phyloP scores from a whole-genome alignment of 352 stramenopile species.

The Phytophthora uliginosa region DNA sequence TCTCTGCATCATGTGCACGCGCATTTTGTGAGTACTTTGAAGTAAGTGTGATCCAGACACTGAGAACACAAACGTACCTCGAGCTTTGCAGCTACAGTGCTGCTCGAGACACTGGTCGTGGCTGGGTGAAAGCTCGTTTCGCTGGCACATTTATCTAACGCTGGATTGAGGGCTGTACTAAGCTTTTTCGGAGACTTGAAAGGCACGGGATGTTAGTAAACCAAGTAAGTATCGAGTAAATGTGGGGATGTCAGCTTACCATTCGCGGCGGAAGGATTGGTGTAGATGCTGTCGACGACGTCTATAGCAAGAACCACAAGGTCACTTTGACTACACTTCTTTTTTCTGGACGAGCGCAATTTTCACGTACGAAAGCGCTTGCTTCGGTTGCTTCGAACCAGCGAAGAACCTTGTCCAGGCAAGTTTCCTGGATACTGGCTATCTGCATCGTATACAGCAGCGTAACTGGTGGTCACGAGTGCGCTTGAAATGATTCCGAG shows the following conservation, averaged over 20 bases:
- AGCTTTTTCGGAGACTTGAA: slow-evolving; percentile 64
- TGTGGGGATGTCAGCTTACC: slow-evolving; percentile 35
- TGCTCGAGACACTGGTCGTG: slow-evolving; percentile 12
- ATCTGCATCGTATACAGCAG: slow-evolving; percentile 37
- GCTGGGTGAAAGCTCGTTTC: slow-evolving; percentile 16
- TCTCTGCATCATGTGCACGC: slow-evolving; percentile 27
- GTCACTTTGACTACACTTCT: background rate
- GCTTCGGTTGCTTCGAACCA: slow-evolving; percentile 68
- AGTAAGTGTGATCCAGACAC: background rate
- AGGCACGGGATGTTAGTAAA: slow-evolving; percentile 4
- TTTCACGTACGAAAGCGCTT: slow-evolving; percentile 29
- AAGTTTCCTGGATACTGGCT: slow-evolving; percentile 51
- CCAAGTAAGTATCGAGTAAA: background rate
- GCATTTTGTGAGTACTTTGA: background rate
- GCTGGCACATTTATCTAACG: slow-evolving; percentile 36
- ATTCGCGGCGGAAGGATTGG: slow-evolving; percentile 67
- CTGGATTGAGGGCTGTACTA: background rate
- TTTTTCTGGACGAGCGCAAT: background rate
- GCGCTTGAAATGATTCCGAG: background rate
- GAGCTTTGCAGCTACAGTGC: slow-evolving; percentile 31
- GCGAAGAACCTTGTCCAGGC: slow-evolving; percentile 54
- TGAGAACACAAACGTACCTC: slow-evolving; percentile 25
- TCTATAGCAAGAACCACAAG: slow-evolving; percentile 11
- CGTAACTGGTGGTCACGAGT: background rate
- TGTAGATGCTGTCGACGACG: slow-evolving; percentile 35